A percentile compares a stretch with the other conserved stretches of the same genome.
Conservation (phyloP, 371 early-diverging fungal species). For the Lichtheimia ornata region DNA sequence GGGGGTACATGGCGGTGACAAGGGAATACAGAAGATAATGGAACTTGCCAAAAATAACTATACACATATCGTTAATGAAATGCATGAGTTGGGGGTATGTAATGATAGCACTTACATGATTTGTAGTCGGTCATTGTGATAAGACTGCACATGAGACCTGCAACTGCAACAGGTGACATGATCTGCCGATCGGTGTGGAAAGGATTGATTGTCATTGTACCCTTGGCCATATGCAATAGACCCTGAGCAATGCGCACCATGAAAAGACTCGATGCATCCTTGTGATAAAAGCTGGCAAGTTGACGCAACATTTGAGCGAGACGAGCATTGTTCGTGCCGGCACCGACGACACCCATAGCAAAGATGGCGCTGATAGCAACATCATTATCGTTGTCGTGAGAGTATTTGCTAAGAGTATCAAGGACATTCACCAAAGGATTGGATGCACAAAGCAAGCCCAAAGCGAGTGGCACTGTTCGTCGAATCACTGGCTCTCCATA, state of each 20-base stretch:
- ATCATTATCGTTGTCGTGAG: constrained; percentile 94
- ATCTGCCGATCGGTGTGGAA: constrained; percentile 90
- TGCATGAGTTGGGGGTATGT: too few species aligned
- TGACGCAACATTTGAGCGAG: constrained; percentile 97
- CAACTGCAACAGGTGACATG: constrained; percentile 89
- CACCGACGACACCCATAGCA: constrained; percentile 98
- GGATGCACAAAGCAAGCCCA: constrained; percentile 95
- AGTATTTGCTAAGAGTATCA: constrained; percentile 95
- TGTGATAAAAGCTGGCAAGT: constrained; percentile 95
- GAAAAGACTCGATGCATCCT: constrained; percentile 91
- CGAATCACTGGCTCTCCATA: constrained; percentile 96
- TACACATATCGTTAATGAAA: background rate
- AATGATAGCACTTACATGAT: constrained; percentile 58
- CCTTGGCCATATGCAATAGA: constrained; percentile 97
- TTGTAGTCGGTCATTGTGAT: constrained; percentile 92
- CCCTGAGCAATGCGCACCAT: constrained; percentile 98
- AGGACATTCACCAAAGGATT: constrained; percentile 92
- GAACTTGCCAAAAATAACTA: constrained; percentile 82
- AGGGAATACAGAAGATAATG: constrained; percentile 96
- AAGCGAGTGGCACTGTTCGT: constrained; percentile 92
- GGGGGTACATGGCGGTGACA: constrained; percentile 93
- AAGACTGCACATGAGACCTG: constrained; percentile 84
- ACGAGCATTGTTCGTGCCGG: constrained; percentile 99
- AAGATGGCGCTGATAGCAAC: constrained; percentile 96
- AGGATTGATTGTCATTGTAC: constrained; percentile 95